A percentile compares a stretch with the other conserved stretches of the same genome.
Evolutionary conservation across 1,284 basidiomycete species (phyloP).

Genomic region (Caloboletus inedulis): DNA sequence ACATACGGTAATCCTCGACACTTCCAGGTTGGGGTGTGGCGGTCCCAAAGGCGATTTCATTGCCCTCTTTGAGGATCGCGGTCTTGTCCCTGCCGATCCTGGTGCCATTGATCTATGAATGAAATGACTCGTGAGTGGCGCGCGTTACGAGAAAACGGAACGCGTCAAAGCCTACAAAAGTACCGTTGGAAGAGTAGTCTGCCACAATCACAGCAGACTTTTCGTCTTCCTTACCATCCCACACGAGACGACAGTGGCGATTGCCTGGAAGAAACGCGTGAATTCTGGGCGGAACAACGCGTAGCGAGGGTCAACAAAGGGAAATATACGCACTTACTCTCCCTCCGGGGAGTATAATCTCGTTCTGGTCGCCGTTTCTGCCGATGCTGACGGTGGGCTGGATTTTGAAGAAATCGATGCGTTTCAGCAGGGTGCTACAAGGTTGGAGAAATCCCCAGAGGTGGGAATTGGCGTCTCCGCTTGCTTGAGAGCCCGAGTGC

Average conservation of each 20-base stretch:
- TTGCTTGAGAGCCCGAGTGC: conserved; percentile 29
- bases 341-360: conserved; percentile 57
- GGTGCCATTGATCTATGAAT: conserved; percentile 63
- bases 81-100: conserved; percentile 58
- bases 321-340: conserved; percentile 65
- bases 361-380: conserved; percentile 47
- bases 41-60: conserved; percentile 79
- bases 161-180: conserved; percentile 59
- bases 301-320: conserved; percentile 11
- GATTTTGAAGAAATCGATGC: conserved; percentile 59
- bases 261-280: conserved; percentile 50
- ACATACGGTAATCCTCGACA: conserved; percentile 40
- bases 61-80: conserved; percentile 69
- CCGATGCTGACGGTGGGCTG: conserved; percentile 51
- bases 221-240: conserved; percentile 57
- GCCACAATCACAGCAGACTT: conserved; percentile 60
- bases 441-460: conserved; percentile 71
- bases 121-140: conserved; percentile 6
- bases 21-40: conserved; percentile 39
- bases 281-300: conserved; percentile 11
- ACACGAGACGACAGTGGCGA: conserved; percentile 58
- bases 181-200: conserved; percentile 82
- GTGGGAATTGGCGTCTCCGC: conserved; percentile 39
- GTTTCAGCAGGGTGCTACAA: conserved; percentile 45
- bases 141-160: background rate